Evolutionary conservation across 768 basidiomycete species (phyloP), one percentile per base, ranked within the genome.

Genomic region (Suillus hirtellus): DNA sequence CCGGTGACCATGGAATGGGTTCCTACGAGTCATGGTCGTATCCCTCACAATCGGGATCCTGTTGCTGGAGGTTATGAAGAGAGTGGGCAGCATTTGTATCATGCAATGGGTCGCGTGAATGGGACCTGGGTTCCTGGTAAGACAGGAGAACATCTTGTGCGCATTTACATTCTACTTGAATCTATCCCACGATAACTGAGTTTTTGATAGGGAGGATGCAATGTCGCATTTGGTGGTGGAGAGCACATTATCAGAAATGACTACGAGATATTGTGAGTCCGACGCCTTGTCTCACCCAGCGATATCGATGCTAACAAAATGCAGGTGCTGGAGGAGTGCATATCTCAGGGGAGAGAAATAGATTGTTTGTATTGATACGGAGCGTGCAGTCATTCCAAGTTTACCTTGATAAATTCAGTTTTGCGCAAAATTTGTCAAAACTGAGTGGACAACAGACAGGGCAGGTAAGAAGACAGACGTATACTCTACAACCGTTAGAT

Each of bases 61-160:
- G 79, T 93, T 19, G 86, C 89, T 67, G 92, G 90, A 1, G 90
- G 89, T 1, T 90, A 90, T 65, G 92, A 93, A 74, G 86, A 90
- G 40, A 73, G 78, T 64, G 90, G 89, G 1, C 73, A 70, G 9
- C 85, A 83, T 71, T 75, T 93, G 52, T 93, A 89, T 66, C 92
- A 93, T 70, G 91, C 85, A 0, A 69, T 87, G 34, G 87, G 80
- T 3, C 64, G 63, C 1, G 75, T 90, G 54, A 72, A 81, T 40
- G 84, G 83, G 0, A 70, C 86, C 14, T 77, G 68, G 43, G 86
- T 92, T n/a, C 90, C 90, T 5, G 91, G 90, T 2, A 93, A 93
- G 76, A 83, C 86, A 1, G 87, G 84, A 1, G 78, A 82, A 64
- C 91, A 93, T 75, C 75, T 93, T 37, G 89, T 89, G 63, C 27